A percentile compares a stretch with the other conserved stretches of the same genome.
phyloP scores from a whole-genome alignment of 371 early-diverging fungal genomes.

The Apophysomyces trapeziformis region DNA sequence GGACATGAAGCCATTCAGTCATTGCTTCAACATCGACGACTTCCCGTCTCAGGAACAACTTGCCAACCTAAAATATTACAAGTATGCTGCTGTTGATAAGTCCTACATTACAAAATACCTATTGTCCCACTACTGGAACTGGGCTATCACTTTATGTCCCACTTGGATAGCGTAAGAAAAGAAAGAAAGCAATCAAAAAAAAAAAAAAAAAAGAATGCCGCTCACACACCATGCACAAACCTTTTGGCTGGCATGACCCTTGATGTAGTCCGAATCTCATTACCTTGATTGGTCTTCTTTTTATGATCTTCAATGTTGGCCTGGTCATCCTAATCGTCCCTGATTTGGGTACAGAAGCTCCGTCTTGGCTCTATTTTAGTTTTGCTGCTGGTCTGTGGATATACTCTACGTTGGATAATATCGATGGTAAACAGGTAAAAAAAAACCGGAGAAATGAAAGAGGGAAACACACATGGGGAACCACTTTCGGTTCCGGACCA shows the following conservation, averaged over 20 bases:
- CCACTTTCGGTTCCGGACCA: not conserved
- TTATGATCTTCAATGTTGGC: conserved; percentile 81
- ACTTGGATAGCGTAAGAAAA: conserved; percentile 88
- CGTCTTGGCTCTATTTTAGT: conserved; percentile 87
- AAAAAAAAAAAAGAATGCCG: no score
- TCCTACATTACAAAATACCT: conserved; percentile 87
- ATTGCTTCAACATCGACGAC: conserved; percentile 17
- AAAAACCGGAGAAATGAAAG: not conserved
- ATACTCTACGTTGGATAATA: conserved; percentile 95
- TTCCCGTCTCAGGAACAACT: conserved; percentile 63
- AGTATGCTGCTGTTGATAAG: conserved; percentile 84
- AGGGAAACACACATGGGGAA: not conserved
- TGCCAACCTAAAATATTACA: conserved; percentile 79
- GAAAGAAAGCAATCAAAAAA: no score
- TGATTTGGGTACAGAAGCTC: conserved; percentile 74
- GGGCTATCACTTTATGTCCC: conserved; percentile 88
- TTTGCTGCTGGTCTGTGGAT: conserved; percentile 91
- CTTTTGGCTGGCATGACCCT: not conserved
- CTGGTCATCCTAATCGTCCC: conserved; percentile 75
- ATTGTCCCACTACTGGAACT: conserved; percentile 90
- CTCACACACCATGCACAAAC: no score
- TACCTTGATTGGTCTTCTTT: conserved; percentile 93
- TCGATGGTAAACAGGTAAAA: conserved; percentile 88
- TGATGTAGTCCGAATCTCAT: conserved; percentile 93
- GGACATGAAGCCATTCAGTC: not conserved